Evolutionary conservation across 352 stramenopile genomes (phyloP), one percentile per base, ranked within the genome.

Genomic region (Phytophthora quininea): DNA sequence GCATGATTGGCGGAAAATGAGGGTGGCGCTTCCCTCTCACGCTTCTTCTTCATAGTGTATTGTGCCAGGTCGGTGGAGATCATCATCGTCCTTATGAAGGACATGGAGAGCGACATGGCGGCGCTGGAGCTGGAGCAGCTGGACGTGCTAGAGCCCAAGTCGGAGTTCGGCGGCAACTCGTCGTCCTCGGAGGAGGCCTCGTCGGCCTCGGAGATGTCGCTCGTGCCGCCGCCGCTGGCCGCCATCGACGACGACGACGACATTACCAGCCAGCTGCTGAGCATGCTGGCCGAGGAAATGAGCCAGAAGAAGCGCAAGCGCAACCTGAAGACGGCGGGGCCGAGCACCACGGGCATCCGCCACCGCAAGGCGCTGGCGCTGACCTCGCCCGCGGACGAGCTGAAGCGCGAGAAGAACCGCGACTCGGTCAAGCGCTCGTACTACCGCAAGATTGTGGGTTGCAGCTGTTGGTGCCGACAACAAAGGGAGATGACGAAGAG

Each of bases 371-470:
- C 64, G 50, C 64, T 80, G 57, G 68, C 64, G 38, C 46, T 76
- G 50, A 60, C 59, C 38, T 56, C 47, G 12, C 63, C 64, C 2
- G 11, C 67, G 15, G 77, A 82, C 24, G 77, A 83, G 43, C 10
- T 80, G 35, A 86, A 83, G 61, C 79, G 79, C 38, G 77, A 81
- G 66, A 86, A 86, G 66, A 86, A 86, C 51, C 74, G 77, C 54
- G 79, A 86, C 61, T 86, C 77, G 33, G 74, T 85, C 54, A 79
- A 79, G 43, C 77, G 77, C 50, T 83, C 74, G 52, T 85, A 83
- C 64, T 85, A 85, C 56, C 68, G 77, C 46, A 85, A 85, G 43
- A 74, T 85, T 61, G 77, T 83, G 68, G 56, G 72, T 69, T 7
- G 27, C 12, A 24, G 10, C 12, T 40, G 2, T 31, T 48, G 35